Evolutionary conservation across 225 moss, liverwort and hornwort genomes (phyloP), one percentile per base, ranked within the genome.

Genomic region (Pseudisothecium myosuroides): DNA sequence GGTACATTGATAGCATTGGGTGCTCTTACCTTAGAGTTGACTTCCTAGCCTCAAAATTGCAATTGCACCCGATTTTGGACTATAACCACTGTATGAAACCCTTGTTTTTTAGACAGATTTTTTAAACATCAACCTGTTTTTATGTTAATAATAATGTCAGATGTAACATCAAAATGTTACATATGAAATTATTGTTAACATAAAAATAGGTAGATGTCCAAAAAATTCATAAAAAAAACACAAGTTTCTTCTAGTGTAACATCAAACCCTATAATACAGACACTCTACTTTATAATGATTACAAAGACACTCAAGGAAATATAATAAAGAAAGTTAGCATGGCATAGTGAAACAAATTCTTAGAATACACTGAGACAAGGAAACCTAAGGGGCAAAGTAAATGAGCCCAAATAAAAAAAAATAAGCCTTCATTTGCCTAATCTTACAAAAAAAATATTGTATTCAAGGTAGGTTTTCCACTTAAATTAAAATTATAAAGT

Each of bases 311-410:
- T 10, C 0, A 28, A 28, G 10, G 15, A 28, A 9, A 43, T 43
- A 6, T 10, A 28, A 43, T 6, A 10, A 72, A 43, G 0, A 10
- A 72, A 72, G 27, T 43, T 10, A 72, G 9, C 9, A 28, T 43
- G 43, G 6, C 1, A 43, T 27, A 16, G 17, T 73, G 2, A 17
- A 47, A 74, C 1, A 31, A 0, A 47, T 19, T 74, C 12, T 4
- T 74, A 31, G 4, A 1, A 31, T 0, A 74, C 11, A 31, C n/a
- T n/a, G n/a, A 18, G 4, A 31, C 0, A 1, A 0, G 2, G 6
- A 31, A 45, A 45, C 2, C 45, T 6, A 45, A 17, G 10, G 10
- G 17, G 4, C 10, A 3, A 45, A 31, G 19, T 31, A 74, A 18
- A 47, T 74, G 47, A 74, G 17, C 0, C 19, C 4, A 74, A 47